Conservation (phyloP, 164 flowering plant species). For the Piper longum region DNA sequence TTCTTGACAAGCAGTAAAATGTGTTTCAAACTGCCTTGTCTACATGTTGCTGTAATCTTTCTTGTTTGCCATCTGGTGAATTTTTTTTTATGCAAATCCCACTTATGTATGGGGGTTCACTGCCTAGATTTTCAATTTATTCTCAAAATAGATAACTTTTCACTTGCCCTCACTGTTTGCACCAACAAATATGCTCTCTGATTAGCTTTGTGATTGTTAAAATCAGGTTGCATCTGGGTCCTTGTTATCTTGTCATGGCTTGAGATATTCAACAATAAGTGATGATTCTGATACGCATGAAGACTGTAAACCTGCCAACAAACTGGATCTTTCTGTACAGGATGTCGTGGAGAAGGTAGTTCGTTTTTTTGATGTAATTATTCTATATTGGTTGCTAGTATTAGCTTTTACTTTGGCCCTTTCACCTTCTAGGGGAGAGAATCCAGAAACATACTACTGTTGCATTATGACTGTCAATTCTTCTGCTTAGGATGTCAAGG, state of each 20-base stretch:
- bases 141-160: neutral
- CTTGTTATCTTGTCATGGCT: conserved; percentile 1
- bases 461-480: conserved; percentile 1
- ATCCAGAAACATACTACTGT: neutral
- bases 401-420: neutral
- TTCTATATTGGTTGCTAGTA: neutral
- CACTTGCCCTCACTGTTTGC: neutral
- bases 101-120: neutral
- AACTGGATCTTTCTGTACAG: conserved; percentile 32
- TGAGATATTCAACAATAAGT: conserved; percentile 21
- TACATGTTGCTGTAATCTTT: neutral
- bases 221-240: conserved; percentile 4
- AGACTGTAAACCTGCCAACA: conserved; percentile 67
- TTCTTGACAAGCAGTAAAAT: too few relatives aligned
- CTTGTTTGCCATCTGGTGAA: neutral
- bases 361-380: neutral
- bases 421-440: neutral
- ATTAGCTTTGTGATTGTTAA: neutral
- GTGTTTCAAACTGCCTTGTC: neutral
- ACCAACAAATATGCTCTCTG: neutral
- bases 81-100: neutral
- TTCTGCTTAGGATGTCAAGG: conserved; percentile 62
- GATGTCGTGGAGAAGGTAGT: conserved; percentile 72
- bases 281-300: conserved; percentile 79
- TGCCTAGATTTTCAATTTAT: neutral